Percentiles rank a stretch among this genome's conserved stretches.
phyloP scores from a whole-genome alignment of 768 basidiomycete species.

The Boletus subcaerulescens region DNA sequence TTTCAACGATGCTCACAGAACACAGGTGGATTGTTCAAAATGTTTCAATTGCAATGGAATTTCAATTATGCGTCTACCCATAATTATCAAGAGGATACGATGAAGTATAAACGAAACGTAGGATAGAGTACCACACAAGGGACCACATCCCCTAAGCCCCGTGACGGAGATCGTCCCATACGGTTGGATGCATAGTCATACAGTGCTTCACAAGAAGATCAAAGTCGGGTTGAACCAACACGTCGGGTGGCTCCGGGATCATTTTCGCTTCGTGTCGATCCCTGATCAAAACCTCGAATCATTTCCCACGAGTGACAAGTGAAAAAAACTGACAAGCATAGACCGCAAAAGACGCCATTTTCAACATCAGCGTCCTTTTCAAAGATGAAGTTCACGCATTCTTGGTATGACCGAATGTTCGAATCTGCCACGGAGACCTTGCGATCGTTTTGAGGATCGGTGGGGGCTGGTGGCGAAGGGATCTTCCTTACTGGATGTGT shows the following conservation, averaged over 20 bases:
- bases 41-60: not conserved
- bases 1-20: not conserved
- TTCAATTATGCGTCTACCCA: constrained; percentile 8
- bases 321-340: constrained; percentile 49
- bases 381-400: constrained; percentile 39
- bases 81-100: constrained; percentile 16
- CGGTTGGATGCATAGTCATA: constrained; percentile 43
- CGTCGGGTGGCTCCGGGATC: constrained; percentile 30
- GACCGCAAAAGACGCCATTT: constrained; percentile 38
- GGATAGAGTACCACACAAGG: constrained; percentile 3
- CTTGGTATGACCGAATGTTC: constrained; percentile 39
- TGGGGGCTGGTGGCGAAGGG: not conserved
- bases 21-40: not conserved
- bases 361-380: constrained; percentile 31
- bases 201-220: constrained; percentile 50
- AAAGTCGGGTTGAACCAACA: constrained; percentile 28
- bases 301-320: not conserved
- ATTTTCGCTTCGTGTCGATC: constrained; percentile 26
- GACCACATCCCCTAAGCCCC: constrained; percentile 6
- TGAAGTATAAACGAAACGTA: constrained; percentile 11
- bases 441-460: not conserved
- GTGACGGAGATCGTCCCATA: constrained; percentile 44
- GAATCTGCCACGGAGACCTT: not conserved
- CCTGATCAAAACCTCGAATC: constrained; percentile 13
- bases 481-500: not conserved